These are phyloP conservation scores for Pseudogymnoascus sp. DNA, from an alignment of 2,329 filamentous ascomycete genomes.

Conservation along the genomic window DNA sequence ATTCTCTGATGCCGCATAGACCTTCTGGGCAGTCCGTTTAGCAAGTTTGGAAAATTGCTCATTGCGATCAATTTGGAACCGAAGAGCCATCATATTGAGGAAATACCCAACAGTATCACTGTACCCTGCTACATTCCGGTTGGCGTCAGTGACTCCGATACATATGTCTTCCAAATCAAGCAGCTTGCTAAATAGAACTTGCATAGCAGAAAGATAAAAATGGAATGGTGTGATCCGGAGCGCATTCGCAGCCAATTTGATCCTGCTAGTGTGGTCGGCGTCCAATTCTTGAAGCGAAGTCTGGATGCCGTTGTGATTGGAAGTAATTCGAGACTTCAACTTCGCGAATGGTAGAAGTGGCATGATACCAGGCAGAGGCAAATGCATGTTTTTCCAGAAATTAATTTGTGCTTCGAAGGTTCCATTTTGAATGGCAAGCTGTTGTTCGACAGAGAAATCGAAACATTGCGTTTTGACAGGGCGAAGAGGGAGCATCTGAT, in stretches of 20 bases:
- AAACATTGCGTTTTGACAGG: neutral
- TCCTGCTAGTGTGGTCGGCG: neutral
- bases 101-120: conserved; percentile 33
- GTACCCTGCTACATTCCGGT: conserved; percentile 29
- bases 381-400: neutral
- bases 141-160: conserved; percentile 43
- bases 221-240: conserved; percentile 37
- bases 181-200: conserved; percentile 32
- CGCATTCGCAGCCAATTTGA: conserved; percentile 22
- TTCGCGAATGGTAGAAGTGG: neutral
- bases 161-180: conserved; percentile 32
- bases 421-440: neutral
- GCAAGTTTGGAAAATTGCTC: neutral
- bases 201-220: conserved; percentile 37
- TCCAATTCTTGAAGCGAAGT: no score
- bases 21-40: neutral
- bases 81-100: conserved; percentile 10
- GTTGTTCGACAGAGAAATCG: neutral
- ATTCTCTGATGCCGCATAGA: no score
- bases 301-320: no score
- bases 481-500: conserved; percentile 13
- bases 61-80: neutral
- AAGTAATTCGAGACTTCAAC: neutral
- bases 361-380: neutral
- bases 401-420: neutral